These are phyloP conservation scores for Candida sonorensis DNA, from an alignment of 805 yeast species.

Conservation along the genomic window DNA sequence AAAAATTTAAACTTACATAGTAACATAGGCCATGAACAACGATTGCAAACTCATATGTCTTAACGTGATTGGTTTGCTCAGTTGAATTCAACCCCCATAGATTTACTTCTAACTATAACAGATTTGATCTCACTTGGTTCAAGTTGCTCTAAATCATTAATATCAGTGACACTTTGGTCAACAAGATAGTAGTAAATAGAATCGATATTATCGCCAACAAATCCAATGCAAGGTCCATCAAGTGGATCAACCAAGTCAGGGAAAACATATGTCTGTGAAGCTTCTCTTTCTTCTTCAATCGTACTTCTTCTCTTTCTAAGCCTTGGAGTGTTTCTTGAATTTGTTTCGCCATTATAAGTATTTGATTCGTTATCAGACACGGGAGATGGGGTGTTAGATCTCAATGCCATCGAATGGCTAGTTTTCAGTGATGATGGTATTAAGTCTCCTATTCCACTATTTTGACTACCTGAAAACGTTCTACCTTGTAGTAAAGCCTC, in stretches of 20 bases:
- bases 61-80: too few species aligned
- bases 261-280: constrained; percentile 40
- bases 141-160: constrained; percentile 1
- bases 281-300: constrained; percentile 52
- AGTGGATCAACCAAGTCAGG: constrained; percentile 41
- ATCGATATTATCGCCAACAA: constrained; percentile 43
- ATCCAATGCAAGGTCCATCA: constrained; percentile 54
- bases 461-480: constrained; percentile 1
- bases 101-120: constrained; percentile 15
- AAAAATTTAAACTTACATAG: too few species aligned
- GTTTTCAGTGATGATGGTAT: too few species aligned
- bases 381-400: constrained; percentile 8
- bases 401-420: constrained; percentile 8
- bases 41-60: too few species aligned
- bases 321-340: constrained; percentile 1
- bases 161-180: constrained; percentile 1
- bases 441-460: constrained; percentile 4
- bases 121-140: constrained; percentile 8
- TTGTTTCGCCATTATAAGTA: not conserved
- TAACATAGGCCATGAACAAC: too few species aligned
- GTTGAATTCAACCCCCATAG: constrained; percentile 18
- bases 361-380: too few species aligned
- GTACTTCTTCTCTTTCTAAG: constrained; percentile 38
- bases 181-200: constrained; percentile 27
- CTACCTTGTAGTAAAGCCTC: constrained; percentile 9